A percentile compares a stretch with the other conserved stretches of the same genome.
These are phyloP conservation scores for Saraca asoca DNA, from an alignment of 331 rosid species.

Conservation along the genomic window DNA sequence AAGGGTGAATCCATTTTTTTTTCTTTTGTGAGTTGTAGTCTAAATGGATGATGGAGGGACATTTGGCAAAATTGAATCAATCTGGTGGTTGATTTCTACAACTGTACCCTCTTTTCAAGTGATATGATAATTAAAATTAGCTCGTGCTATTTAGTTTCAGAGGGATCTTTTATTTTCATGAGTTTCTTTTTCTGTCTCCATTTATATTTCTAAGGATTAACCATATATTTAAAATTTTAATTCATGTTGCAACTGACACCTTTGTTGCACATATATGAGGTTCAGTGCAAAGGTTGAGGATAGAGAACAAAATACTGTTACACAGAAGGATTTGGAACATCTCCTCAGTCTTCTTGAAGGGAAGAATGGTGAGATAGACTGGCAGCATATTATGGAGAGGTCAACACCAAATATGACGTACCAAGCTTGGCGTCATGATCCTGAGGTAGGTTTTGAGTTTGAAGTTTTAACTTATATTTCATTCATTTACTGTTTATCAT, in stretches of 20 bases:
- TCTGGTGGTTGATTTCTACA: too few species aligned
- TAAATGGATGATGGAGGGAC: background rate
- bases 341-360: constrained; percentile 74
- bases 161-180: background rate
- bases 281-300: constrained; percentile 41
- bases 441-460: constrained; percentile 62
- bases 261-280: constrained; percentile 38
- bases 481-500: constrained; percentile 14
- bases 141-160: too few species aligned
- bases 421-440: constrained; percentile 96
- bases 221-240: constrained; percentile 9
- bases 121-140: too few species aligned
- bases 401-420: constrained; percentile 76
- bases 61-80: too few species aligned
- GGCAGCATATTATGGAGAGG: constrained; percentile 88
- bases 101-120: too few species aligned
- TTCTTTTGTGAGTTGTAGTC: too few species aligned
- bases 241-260: constrained; percentile 35
- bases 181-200: background rate
- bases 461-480: constrained; percentile 29
- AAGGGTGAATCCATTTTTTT: background rate
- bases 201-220: too few species aligned
- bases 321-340: constrained; percentile 78
- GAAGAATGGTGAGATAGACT: constrained; percentile 71
- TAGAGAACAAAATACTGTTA: constrained; percentile 57